Percentiles rank a stretch among this genome's conserved stretches.
Conservation (phyloP, 345 rosid species). For the Camelina neglecta region DNA sequence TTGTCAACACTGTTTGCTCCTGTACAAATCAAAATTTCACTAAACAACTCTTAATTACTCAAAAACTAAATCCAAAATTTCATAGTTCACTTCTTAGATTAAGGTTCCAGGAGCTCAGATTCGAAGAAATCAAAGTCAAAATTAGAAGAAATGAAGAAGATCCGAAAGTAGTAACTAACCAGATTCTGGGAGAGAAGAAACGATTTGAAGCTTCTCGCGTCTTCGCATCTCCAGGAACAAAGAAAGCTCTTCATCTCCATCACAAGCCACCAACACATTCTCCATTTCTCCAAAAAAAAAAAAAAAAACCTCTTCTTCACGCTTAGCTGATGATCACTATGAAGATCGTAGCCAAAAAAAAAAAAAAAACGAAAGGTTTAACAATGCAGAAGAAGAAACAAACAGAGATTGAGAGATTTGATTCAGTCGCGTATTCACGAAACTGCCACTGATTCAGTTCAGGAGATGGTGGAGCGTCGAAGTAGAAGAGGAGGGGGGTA, state of each 20-base stretch:
- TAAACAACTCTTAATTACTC: not conserved
- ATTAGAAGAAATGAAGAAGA: conserved; percentile 16
- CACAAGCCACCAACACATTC: conserved; percentile 52
- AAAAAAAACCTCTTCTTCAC: conserved; percentile 3
- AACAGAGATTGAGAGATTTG: conserved; percentile 8
- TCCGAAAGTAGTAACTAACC: conserved; percentile 40
- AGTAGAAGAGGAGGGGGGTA: conserved; percentile 13
- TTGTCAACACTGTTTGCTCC: conserved; percentile 9
- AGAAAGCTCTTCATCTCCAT: conserved; percentile 78
- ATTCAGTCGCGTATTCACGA: conserved; percentile 25
- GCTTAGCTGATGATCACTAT: not conserved
- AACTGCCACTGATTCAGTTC: conserved; percentile 31
- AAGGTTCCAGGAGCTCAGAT: conserved; percentile 23
- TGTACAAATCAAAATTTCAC: conserved; percentile 2
- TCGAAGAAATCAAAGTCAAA: conserved; percentile 2
- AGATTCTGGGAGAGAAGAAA: conserved; percentile 49
- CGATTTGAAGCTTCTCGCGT: conserved; percentile 62
- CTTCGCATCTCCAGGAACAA: conserved; percentile 79
- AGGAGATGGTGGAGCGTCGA: conserved; percentile 41
- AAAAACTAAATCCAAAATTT: not conserved
- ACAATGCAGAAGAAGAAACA: not conserved
- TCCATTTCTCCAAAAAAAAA: conserved; percentile 7
- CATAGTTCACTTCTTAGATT: not conserved
- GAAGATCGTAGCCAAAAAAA: not conserved
- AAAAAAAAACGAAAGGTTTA: conserved; percentile 2